Percentiles rank a stretch among this genome's conserved stretches.
Evolutionary conservation across 495 filamentous ascomycete genomes (phyloP).

Genomic region (Xylaria flabelliformis): DNA sequence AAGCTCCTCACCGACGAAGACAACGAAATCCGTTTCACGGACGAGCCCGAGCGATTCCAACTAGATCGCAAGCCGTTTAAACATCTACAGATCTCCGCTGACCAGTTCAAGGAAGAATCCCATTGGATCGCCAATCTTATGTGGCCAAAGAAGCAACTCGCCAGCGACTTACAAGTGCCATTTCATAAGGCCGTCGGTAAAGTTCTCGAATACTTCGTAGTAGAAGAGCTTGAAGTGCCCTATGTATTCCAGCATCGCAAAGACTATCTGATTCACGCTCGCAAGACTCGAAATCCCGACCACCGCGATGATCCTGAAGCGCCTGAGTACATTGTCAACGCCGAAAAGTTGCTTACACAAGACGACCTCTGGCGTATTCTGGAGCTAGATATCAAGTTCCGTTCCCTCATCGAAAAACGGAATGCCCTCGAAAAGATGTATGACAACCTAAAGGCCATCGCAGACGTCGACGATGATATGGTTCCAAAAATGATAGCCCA

Average conservation of each 20-base stretch:
- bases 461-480: conserved; percentile 62
- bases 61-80: conserved; percentile 87
- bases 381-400: conserved; percentile 92
- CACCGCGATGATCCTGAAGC: conserved; percentile 62
- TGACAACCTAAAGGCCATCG: conserved; percentile 67
- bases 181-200: conserved; percentile 89
- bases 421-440: conserved; percentile 79
- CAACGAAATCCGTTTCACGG: conserved; percentile 81
- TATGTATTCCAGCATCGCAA: conserved; percentile 98
- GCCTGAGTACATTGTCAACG: conserved; percentile 73
- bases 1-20: conserved; percentile 95
- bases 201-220: conserved; percentile 92
- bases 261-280: conserved; percentile 94
- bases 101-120: conserved; percentile 87
- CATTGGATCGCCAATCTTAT: conserved; percentile 89
- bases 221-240: conserved; percentile 91
- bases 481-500: conserved; percentile 80
- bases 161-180: conserved; percentile 71
- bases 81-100: conserved; percentile 73
- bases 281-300: conserved; percentile 69
- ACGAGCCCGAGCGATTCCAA: conserved; percentile 95
- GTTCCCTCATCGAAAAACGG: conserved; percentile 87
- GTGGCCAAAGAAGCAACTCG: conserved; percentile 79
- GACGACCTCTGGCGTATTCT: conserved; percentile 94
- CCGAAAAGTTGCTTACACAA: conserved; percentile 89